phyloP scores from a whole-genome alignment of 768 basidiomycete species.

The Leccinum uliginosum region DNA sequence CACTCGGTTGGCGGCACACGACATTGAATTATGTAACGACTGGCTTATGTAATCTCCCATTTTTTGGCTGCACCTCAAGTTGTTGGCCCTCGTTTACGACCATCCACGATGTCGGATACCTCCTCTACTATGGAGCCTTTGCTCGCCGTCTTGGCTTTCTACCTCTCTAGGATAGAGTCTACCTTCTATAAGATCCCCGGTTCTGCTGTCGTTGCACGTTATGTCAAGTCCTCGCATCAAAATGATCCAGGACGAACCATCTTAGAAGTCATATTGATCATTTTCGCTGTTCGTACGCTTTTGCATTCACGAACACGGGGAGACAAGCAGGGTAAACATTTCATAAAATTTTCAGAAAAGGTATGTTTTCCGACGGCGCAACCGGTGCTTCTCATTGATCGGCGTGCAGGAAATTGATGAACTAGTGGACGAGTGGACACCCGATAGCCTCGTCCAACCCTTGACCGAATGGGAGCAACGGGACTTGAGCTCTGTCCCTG shows the following conservation, averaged over 20 bases:
- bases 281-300: slow-evolving; percentile 89
- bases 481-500: slow-evolving; percentile 70
- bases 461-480: slow-evolving; percentile 54
- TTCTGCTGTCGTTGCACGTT: slow-evolving; percentile 80
- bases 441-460: slow-evolving; percentile 74
- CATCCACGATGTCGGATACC: slow-evolving; percentile 33
- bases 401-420: slow-evolving; percentile 84
- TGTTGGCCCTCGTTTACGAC: slow-evolving; percentile 7
- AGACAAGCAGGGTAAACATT: slow-evolving; percentile 80
- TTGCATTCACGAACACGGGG: slow-evolving; percentile 85
- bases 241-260: slow-evolving; percentile 93
- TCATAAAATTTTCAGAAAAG: slow-evolving; percentile 88
- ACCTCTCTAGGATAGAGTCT: slow-evolving; percentile 54
- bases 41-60: slow-evolving; percentile 12
- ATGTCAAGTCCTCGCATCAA: slow-evolving; percentile 91
- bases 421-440: slow-evolving; percentile 91
- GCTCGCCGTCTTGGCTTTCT: slow-evolving; percentile 61
- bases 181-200: slow-evolving; percentile 76
- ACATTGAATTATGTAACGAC: background rate
- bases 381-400: background rate
- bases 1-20: too few species aligned
- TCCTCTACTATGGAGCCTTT: slow-evolving; percentile 44
- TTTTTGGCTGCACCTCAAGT: background rate
- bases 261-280: slow-evolving; percentile 81
- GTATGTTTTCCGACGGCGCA: slow-evolving; percentile 37